Evolutionary conservation across 1,139 yeast genomes (phyloP), one percentile per base, ranked within the genome.

Genomic region (Scheffersomyces lignicola): DNA sequence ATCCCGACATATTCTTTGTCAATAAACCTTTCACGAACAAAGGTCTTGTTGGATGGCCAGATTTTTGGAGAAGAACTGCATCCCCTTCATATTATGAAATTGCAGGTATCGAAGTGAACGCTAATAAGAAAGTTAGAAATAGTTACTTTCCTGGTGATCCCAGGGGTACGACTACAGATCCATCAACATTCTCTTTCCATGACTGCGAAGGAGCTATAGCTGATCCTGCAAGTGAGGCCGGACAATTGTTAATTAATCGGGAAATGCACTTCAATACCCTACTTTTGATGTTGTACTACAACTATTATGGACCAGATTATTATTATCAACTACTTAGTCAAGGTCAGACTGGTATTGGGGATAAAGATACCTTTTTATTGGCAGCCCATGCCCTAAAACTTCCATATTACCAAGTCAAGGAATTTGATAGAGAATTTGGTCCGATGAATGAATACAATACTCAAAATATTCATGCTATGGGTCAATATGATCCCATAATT

Each of bases 331-430:
- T 78, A 35, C 54, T 77, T 32, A 70, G 77, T 8, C 81, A 76
- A 54, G 80, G 80, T 41, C 74, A 78, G 18, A 76, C 80, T 5
- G 82, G 82, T 31, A 78, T 76, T 51, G 82, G 83, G 43, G 82
- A 77, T 50, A 79, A 79, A 48, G 85, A 80, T 45, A 78, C 84
- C 0, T 73, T 78, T 42, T 66, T 75, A 30, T 78, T 82, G 1
- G 83, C 83, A 3, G 79, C 84, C 13, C 75, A 73, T 41, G 72
- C 60, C 18, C 60, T 75, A 40, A 54, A 59, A 1, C 61, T 66
- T 34, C 75, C 79, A 2, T 77, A 64, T 48, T 78, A 76, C 49
- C 83, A 78, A 52, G 79, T 76, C 9, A 62, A 66, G 39, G 72
- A 67, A 40, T 63, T 58, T 44, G 57, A 48, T 41, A 49, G 69